Evolutionary conservation across 2,329 filamentous ascomycete species (phyloP), one percentile per base, ranked within the genome.

Genomic region (Lachnellula cervina): DNA sequence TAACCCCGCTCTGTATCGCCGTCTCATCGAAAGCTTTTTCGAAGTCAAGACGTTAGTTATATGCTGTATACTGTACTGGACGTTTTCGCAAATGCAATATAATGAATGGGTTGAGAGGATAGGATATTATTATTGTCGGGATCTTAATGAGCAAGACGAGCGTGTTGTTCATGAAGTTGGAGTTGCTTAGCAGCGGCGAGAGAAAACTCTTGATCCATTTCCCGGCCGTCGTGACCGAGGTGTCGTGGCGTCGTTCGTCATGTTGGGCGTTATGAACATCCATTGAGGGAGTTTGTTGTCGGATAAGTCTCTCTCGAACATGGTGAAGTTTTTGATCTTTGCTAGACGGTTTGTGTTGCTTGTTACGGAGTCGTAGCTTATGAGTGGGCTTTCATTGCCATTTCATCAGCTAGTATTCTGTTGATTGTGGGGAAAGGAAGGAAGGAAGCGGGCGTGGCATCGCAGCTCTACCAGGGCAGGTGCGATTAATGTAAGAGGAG

Each of bases 221-320:
- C 5, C 86, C 87, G 4, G 88, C 86, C 28, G 81, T 78, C 11
- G 81, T 87, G 52, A 92, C 79, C 47, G 80, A 81, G 21, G 81
- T 82, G 71, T 93, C 88, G 66, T 93, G 89, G 37, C 89, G 65
- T 90, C 85, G 51, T 81, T 83, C 11, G 86, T 86, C 84, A 88
- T 87, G 74, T 89, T 88, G 1, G 86, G 86, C 0, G 84, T 87
- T 66, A 88, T 83, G 72, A 88, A 88, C 72, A 82, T 79, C 81
- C 81, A 84, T 73, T 91, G 88, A 4, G 88, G 88, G n/a, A 92
- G 78, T 45, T 74, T 77, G 63, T 84, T 72, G 61, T 72, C 75
- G 51, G 77, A 71, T 21, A 91, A 76, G 66, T 93, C 89, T 47
- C 79, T 73, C 63, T 86, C 77, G 73, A 93, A 91, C 65, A 77